Evolutionary conservation across 768 basidiomycete species (phyloP).

Genomic region (Boletus patriciae): DNA sequence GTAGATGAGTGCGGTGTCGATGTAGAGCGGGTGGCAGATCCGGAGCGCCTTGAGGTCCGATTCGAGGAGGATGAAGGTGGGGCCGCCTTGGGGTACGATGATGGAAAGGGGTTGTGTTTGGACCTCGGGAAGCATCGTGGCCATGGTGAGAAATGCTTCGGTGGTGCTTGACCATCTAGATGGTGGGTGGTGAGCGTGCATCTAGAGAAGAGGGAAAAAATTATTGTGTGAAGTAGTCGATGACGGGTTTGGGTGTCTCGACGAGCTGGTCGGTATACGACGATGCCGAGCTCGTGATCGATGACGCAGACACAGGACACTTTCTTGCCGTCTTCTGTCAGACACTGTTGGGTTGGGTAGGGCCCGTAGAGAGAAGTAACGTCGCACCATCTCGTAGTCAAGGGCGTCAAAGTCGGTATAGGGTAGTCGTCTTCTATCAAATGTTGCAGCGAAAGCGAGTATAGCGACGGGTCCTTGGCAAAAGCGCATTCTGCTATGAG

Average conservation of each 20-base stretch:
- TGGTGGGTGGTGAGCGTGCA: not conserved
- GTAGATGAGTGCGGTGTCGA: slow-evolving; percentile 88
- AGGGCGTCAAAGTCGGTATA: slow-evolving; percentile 86
- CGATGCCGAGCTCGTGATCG: slow-evolving; percentile 70
- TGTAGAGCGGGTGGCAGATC: slow-evolving; percentile 86
- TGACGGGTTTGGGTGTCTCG: slow-evolving; percentile 79
- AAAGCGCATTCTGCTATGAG: too few relatives aligned
- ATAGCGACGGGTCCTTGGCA: slow-evolving; percentile 66
- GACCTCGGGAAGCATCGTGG: slow-evolving; percentile 77
- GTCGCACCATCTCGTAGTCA: slow-evolving; percentile 94
- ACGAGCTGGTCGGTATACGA: too few relatives aligned
- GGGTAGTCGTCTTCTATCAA: slow-evolving; percentile 97
- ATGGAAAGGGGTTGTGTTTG: slow-evolving; percentile 70
- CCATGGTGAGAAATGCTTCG: slow-evolving; percentile 58
- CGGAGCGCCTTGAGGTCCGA: too few relatives aligned
- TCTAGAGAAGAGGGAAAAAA: slow-evolving; percentile 7
- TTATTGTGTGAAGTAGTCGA: slow-evolving; percentile 89
- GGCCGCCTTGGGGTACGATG: slow-evolving; percentile 51
- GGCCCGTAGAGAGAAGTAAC: not conserved
- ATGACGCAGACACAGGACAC: slow-evolving; percentile 84
- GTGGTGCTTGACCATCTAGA: slow-evolving; percentile 93
- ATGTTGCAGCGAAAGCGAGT: slow-evolving; percentile 74
- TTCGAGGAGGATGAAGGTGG: slow-evolving; percentile 81
- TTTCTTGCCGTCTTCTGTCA: slow-evolving; percentile 88
- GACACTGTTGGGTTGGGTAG: slow-evolving; percentile 52